A percentile compares a stretch with the other conserved stretches of the same genome.
These are phyloP conservation scores for Solioccasus polychromus DNA, from an alignment of 768 basidiomycete species.

Conservation along the genomic window DNA sequence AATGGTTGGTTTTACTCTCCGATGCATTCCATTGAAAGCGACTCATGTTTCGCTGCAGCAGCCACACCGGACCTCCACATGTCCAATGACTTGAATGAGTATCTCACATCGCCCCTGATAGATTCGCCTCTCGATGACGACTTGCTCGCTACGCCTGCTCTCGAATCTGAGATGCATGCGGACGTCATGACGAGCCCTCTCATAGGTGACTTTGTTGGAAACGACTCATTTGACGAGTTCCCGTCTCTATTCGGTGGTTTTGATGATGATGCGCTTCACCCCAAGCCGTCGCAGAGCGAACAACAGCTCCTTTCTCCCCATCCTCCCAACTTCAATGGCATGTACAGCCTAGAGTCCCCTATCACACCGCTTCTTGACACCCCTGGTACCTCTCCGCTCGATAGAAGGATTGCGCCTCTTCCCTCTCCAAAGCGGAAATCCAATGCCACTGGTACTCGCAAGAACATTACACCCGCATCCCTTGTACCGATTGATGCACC, in stretches of 20 bases:
- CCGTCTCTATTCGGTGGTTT: constrained; percentile 33
- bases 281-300: constrained; percentile 14
- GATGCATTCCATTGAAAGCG: accelerated
- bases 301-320: constrained; percentile 7
- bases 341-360: constrained; percentile 50
- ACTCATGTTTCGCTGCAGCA: neutral
- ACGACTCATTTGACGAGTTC: constrained; percentile 31
- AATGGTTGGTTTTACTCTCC: constrained; percentile 29
- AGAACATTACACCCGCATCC: constrained; percentile 60
- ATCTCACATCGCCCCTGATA: constrained; percentile 45
- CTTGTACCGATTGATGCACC: constrained; percentile 76
- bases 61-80: constrained; percentile 40
- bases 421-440: constrained; percentile 27
- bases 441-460: constrained; percentile 65
- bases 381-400: constrained; percentile 30
- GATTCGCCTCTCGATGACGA: constrained; percentile 48
- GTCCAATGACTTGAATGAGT: constrained; percentile 39
- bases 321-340: constrained; percentile 30
- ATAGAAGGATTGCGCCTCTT: constrained; percentile 10
- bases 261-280: constrained; percentile 13
- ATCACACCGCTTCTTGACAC: constrained; percentile 47
- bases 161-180: constrained; percentile 35
- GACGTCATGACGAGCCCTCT: constrained; percentile 44
- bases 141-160: constrained; percentile 42
- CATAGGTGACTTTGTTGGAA: constrained; percentile 32